Evolutionary conservation across 495 filamentous ascomycete species (phyloP), one percentile per base, ranked within the genome.

Genomic region (Hapsidospora chrysogenum): DNA sequence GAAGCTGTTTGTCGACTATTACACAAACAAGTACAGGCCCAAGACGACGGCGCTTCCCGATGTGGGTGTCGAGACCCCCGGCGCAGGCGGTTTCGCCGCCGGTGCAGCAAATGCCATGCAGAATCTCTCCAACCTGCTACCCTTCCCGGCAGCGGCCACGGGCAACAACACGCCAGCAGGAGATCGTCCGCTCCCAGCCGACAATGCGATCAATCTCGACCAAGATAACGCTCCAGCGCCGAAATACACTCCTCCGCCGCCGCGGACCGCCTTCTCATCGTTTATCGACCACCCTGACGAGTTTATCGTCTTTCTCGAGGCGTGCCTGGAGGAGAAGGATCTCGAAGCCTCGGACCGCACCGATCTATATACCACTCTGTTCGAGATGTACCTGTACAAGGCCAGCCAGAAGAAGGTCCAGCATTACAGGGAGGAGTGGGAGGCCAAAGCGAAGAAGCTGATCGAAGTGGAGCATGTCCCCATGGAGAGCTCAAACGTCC

Each of bases 341-440:
- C 54, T 89, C 3, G 73, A 69, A 17, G 61, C 81, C 33, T 46
- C 55, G 9, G 80, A 94, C 43, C 79, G 74, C 44, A 64, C 72
- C 5, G 92, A 96, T 52, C 72, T 97, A 27, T 87, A 87, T 53
- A 96, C 89, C 1, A 94, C 89, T 0, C 56, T 97, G 19, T 96
- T 97, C 50, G 89, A 97, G 50, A 94, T 96, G 75, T 97, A 95
- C 51, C 64, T 97, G 15, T 80, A 94, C 45, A 83, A 81, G 37
- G 80, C 85, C 27, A 79, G 71, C 43, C 64, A 72, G n/a, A 76
- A 75, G 45, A 78, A 72, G 42, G 72, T 76, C 27, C 52, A 54
- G 31, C 49, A 54, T 30, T 76, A 86, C 40, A 76, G 72, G 43
- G 67, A 78, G 39, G 66, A 77, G 39, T 97, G 89, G 89, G 84